These are phyloP conservation scores for Gossypium rotundifolium DNA, from an alignment of 345 rosid genomes.

Conservation along the genomic window DNA sequence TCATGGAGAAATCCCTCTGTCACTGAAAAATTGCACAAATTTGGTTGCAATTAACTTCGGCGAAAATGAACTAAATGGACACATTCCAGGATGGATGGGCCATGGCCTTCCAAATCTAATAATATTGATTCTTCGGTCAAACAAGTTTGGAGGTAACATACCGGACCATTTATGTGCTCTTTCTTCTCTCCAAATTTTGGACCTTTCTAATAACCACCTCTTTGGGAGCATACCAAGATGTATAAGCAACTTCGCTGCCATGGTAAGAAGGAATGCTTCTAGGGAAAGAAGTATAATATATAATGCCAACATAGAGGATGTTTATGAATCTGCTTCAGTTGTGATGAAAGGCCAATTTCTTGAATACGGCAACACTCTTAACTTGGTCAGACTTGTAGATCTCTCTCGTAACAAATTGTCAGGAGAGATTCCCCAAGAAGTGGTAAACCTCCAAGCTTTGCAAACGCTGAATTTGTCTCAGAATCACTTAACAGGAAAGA, in stretches of 20 bases:
- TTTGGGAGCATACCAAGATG: neutral
- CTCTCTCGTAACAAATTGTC: neutral
- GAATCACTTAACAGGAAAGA: neutral
- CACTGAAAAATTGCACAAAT: neutral
- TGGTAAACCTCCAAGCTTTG: neutral
- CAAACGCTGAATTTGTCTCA: neutral
- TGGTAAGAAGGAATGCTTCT: neutral
- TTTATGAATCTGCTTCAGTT: neutral
- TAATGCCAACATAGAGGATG: too few species aligned
- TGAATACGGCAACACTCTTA: neutral
- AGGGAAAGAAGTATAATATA: neutral
- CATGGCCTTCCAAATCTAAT: neutral
- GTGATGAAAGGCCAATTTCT: neutral
- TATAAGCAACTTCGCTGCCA: neutral
- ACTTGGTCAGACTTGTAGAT: neutral
- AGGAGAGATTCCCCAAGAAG: neutral
- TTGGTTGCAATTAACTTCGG: neutral
- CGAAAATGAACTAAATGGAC: neutral
- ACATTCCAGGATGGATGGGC: neutral
- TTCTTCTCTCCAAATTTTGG: neutral
- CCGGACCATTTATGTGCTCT: neutral
- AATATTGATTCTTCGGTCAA: neutral
- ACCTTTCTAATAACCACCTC: neutral
- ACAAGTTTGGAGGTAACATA: neutral
- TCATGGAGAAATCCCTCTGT: neutral